Conservation (phyloP, 495 filamentous ascomycete genomes). For the Xylaria castorea region DNA sequence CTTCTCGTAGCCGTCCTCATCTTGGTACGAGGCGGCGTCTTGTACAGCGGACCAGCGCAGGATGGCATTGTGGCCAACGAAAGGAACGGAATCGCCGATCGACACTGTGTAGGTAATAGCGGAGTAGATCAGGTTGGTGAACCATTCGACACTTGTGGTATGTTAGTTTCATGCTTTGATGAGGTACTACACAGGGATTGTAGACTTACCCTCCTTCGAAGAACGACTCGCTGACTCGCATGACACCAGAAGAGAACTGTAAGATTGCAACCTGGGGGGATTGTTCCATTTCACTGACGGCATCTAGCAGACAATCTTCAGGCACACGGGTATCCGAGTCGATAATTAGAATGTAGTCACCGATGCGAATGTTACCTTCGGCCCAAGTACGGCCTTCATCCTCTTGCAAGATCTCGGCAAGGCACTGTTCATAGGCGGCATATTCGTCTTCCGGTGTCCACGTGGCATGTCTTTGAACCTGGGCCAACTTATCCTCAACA, state of each 20-base stretch:
- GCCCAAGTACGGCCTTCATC: slow-evolving; percentile 70
- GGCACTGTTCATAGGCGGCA: slow-evolving; percentile 54
- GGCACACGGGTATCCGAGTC: slow-evolving; percentile 74
- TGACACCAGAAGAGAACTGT: slow-evolving; percentile 72
- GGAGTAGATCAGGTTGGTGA: slow-evolving; percentile 75
- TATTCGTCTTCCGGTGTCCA: slow-evolving; percentile 62
- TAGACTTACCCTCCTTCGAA: slow-evolving; percentile 62
- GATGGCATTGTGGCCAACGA: slow-evolving; percentile 74
- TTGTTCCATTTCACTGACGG: slow-evolving; percentile 73
- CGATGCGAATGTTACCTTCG: slow-evolving; percentile 72
- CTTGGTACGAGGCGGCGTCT: slow-evolving; percentile 56
- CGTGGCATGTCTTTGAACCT: slow-evolving; percentile 45
- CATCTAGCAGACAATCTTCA: slow-evolving; percentile 71
- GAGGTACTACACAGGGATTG: neutral
- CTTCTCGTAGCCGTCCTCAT: slow-evolving; percentile 61
- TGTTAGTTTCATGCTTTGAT: slow-evolving; percentile 17
- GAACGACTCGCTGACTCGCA: slow-evolving; percentile 68
- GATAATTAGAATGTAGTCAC: slow-evolving; percentile 72
- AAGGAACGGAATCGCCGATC: slow-evolving; percentile 73
- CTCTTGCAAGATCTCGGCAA: slow-evolving; percentile 61
- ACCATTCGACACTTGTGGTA: slow-evolving; percentile 64
- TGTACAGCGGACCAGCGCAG: slow-evolving; percentile 74
- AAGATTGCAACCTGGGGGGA: slow-evolving; percentile 73
- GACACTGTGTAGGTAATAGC: slow-evolving; percentile 71
- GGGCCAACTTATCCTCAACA: slow-evolving; percentile 63